phyloP scores from a whole-genome alignment of 257 asterid species.

The Capsicum pubescens region DNA sequence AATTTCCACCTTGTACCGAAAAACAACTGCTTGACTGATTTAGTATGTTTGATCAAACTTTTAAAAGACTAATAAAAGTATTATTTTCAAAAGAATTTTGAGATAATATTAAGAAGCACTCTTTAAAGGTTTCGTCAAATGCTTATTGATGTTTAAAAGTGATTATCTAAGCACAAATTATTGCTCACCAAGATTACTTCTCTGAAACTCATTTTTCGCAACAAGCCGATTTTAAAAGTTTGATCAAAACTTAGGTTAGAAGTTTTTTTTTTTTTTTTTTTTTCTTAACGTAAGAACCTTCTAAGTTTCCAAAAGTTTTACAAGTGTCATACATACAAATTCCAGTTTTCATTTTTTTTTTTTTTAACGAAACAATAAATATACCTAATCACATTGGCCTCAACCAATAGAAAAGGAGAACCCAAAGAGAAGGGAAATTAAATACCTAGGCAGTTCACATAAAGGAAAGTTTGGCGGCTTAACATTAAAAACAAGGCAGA shows the following conservation, averaged over 20 bases:
- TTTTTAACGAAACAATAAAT: neutral
- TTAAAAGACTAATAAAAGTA: no score
- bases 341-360: neutral
- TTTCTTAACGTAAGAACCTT: neutral
- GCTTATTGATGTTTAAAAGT: no score
- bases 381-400: neutral
- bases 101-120: no score
- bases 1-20: neutral
- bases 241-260: neutral
- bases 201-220: no score
- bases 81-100: no score
- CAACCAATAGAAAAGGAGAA: neutral
- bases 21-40: neutral
- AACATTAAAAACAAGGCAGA: neutral
- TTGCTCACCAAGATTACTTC: no score
- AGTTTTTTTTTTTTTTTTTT: neutral
- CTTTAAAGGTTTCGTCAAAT: no score
- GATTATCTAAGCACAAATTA: no score
- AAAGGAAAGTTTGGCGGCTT: neutral
- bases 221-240: no score
- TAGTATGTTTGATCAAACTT: no score
- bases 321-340: neutral
- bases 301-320: neutral
- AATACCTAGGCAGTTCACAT: neutral
- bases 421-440: neutral